Conservation (phyloP, 306 rosid genomes). For the Acacia confusa region DNA sequence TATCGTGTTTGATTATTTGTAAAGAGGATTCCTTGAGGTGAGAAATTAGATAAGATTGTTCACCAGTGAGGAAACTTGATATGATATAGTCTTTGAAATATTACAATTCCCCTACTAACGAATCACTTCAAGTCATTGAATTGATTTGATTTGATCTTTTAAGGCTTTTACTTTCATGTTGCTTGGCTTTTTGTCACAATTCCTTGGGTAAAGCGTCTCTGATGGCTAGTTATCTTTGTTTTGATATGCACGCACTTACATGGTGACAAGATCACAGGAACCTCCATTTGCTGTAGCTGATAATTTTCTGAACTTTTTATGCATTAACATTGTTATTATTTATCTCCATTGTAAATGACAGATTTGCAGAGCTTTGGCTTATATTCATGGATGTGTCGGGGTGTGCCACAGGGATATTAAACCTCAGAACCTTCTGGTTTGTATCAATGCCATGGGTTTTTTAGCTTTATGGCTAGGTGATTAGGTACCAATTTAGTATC, state of each 20-base stretch:
- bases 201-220: background rate
- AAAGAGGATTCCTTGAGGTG: background rate
- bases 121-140: background rate
- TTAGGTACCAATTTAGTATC: conserved; percentile 5
- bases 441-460: conserved; percentile 16
- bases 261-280: background rate
- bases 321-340: conserved; percentile 10
- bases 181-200: background rate
- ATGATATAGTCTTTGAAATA: background rate
- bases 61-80: background rate
- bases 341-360: conserved; percentile 25
- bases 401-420: conserved; percentile 72
- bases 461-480: background rate
- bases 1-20: background rate
- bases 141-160: background rate
- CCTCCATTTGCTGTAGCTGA: background rate
- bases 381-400: conserved; percentile 66
- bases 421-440: conserved; percentile 66
- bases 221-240: background rate
- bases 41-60: background rate
- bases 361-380: conserved; percentile 75
- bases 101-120: background rate
- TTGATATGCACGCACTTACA: background rate
- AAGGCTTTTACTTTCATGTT: background rate
- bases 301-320: background rate